Evolutionary conservation across 2,329 filamentous ascomycete genomes (phyloP), one percentile per base, ranked within the genome.

Genomic region (Pseudogymnoascus sp.): DNA sequence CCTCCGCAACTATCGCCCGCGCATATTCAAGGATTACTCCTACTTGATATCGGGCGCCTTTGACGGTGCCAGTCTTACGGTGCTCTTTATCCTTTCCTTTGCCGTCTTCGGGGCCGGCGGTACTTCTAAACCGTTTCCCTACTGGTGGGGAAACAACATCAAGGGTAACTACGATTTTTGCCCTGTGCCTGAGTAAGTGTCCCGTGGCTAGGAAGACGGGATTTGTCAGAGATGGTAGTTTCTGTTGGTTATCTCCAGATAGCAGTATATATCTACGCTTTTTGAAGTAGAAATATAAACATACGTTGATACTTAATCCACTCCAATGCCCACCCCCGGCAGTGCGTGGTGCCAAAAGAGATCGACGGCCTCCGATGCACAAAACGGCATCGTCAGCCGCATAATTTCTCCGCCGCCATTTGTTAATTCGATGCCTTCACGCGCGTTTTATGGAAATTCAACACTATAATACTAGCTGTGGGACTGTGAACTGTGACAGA

Each of bases 61-160:
- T 37, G 73, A 75, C 53, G 75, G 75, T 3, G 75, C 73, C 1
- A 73, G 73, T 59, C 70, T 75, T 50, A 70, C 74, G 0, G 67
- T 75, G 5, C 69, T 77, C 11, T 77, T 78, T 41, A 71, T 78
- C 28, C 62, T 76, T 2, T 74, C 73, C 0, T 77, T 78, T 67
- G 74, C 74, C 0, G 73, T 80, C 1, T 74, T 77, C 43, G 78
- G 77, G 6, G 77, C 74, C 1, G 72, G 71, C 60, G 76, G 77
- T 1, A 68, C 68, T n/a, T 64, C 68, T 1, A 63, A 68, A 39
- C 66, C 71, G 0, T 76, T 77, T 38, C 75, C 73, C 0, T 64
- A 64, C 0, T 75, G 72, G 71, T 74, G 71, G 71, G 73, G 73
- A 3, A 74, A 73, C 63, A 70, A 71, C 50, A 33, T 61, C 3